Base-by-base conservation (phyloP, 2,329 filamentous ascomycete species). In the Neofusicoccum kwambonambiense region DNA sequence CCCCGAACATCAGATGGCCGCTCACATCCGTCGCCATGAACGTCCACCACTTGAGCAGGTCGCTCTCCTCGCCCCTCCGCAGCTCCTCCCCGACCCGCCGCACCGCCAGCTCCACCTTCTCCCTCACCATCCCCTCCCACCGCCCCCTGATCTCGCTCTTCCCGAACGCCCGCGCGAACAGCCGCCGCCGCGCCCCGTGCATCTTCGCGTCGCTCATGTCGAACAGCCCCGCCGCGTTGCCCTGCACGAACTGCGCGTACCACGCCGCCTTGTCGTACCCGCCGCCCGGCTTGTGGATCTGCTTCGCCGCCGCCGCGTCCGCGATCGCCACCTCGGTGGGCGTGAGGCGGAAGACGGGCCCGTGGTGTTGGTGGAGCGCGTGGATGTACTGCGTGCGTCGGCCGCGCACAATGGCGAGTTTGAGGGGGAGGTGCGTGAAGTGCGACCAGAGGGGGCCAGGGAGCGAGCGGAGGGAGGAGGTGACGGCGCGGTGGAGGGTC, bases 1-100 rank as follows among this genome's bases (percentile, higher is more conserved):
- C 79, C 0, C 85, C 84, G 70, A 87, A 87, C 1, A 75, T 80
- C 5, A 87, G 71, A 58, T 86, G 78, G 0, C 80, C 83, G 57
- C 86, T 83, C 0, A 85, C 73, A 68, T 87, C 85, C 0, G 83
- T 84, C 0, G 83, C 73, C 77, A 86, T 80, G 61, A 84, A 85
- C 5, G 80, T 70, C 74, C 78, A 83, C 84, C 84, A 87, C 64
- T 85, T 85, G 65, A 79, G 77, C 0, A 86, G 72, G 66, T 87
- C 83, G 0, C 74, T 76, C 0, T 66, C 73, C 0, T 80, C 77
- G 0, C 68, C 68, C 15, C 58, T 69, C 67, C 76, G 64, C 66
- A 80, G 77, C 54, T 86, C 83, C n/a, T 79, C 71, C 0, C 66
- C 70, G 22, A 87, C 85, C 52, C 73, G 75, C 2, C 76, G 37